A percentile compares a stretch with the other conserved stretches of the same genome.
These are phyloP conservation scores for Eimeria tenella DNA, from an alignment of 169 alveolate species.

Conservation along the genomic window DNA sequence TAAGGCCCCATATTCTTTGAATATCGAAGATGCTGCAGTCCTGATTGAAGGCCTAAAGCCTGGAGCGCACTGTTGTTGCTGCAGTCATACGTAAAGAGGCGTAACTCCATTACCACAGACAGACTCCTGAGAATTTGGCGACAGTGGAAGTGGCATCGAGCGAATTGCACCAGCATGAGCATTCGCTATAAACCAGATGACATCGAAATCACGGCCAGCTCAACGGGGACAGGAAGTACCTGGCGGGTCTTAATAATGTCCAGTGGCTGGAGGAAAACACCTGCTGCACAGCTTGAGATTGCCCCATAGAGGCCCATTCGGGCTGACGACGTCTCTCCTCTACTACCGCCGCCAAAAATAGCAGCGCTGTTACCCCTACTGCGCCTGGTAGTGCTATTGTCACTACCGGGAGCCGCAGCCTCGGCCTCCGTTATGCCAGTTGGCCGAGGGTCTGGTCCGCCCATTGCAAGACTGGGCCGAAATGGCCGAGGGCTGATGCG, in stretches of 20 bases:
- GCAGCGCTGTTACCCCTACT: constrained; percentile 44
- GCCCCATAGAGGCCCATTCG: constrained; percentile 77
- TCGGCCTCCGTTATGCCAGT: neutral
- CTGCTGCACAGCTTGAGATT: constrained; percentile 67
- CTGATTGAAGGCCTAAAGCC: constrained; percentile 54
- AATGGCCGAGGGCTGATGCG: too few relatives aligned
- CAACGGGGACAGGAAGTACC: neutral
- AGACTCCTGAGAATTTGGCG: neutral
- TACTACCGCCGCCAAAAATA: constrained; percentile 34
- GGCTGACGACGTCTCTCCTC: constrained; percentile 23
- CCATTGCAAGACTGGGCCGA: neutral
- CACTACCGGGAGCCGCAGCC: neutral
- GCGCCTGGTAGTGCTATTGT: neutral
- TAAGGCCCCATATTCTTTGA: constrained; percentile 54
- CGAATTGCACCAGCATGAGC: neutral
- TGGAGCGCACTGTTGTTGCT: constrained; percentile 55
- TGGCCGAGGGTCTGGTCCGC: constrained; percentile 8
- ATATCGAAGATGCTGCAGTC: constrained; percentile 42
- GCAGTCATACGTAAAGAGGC: constrained; percentile 8
- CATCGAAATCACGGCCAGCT: too few relatives aligned
- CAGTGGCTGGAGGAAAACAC: constrained; percentile 76
- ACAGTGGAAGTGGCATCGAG: neutral
- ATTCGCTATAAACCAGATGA: neutral
- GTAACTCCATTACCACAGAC: neutral
- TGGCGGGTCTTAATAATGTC: constrained; percentile 81